Conservation (phyloP, 352 stramenopile genomes). For the Phytophthora sp. region DNA sequence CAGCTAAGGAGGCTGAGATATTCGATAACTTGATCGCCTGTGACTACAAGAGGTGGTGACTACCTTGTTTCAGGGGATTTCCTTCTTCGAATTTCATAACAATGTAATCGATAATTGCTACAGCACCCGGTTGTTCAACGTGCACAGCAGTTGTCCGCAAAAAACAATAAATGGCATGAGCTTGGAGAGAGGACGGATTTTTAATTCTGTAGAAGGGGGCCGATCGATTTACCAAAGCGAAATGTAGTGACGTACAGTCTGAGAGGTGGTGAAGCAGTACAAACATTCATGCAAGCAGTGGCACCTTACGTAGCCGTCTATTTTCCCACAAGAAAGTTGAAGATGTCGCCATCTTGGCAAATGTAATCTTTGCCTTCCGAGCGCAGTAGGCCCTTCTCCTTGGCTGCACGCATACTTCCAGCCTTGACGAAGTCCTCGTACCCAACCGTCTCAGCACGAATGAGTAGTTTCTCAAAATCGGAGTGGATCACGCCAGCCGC, state of each 20-base stretch:
- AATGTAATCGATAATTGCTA: too few species aligned
- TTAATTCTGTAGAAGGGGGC: too few species aligned
- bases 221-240: too few species aligned
- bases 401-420: slow-evolving; percentile 94
- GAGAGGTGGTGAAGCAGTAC: too few species aligned
- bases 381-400: slow-evolving; percentile 93
- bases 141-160: neutral
- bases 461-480: slow-evolving; percentile 89
- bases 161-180: neutral
- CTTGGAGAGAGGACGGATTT: too few species aligned
- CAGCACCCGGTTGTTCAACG: neutral
- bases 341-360: slow-evolving; percentile 98
- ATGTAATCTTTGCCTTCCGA: slow-evolving; percentile 99
- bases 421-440: slow-evolving; percentile 96
- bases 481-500: slow-evolving; percentile 88
- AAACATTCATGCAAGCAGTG: neutral
- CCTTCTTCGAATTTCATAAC: too few species aligned
- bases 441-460: slow-evolving; percentile 94
- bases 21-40: too few species aligned
- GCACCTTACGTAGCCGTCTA: slow-evolving; percentile 16
- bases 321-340: slow-evolving; percentile 95
- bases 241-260: too few species aligned
- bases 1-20: too few species aligned
- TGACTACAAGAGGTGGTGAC: too few species aligned
- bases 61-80: too few species aligned